Conservation (phyloP, 768 basidiomycete genomes). For the Tylopilus rubrobrunneus region DNA sequence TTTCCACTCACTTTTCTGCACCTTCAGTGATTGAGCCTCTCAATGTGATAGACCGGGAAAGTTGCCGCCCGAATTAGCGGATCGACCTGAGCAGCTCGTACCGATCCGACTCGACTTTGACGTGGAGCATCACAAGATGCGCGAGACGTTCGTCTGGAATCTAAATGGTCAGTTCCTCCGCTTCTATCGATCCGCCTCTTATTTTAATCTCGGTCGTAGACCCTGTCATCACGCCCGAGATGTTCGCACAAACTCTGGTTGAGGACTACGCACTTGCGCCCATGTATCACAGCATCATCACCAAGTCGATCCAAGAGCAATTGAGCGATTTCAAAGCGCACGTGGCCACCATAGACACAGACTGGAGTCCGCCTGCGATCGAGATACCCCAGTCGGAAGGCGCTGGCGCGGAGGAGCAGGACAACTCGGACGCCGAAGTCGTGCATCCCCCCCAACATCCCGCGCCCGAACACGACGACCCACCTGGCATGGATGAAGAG, state of each 20-base stretch:
- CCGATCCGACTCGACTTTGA: constrained; percentile 97
- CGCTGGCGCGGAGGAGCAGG: constrained; percentile 24
- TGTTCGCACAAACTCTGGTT: constrained; percentile 85
- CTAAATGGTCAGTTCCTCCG: constrained; percentile 64
- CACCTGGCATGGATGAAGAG: constrained; percentile 12
- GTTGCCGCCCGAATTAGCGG: constrained; percentile 50
- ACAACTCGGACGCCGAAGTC: constrained; percentile 26
- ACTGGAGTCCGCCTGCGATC: constrained; percentile 25
- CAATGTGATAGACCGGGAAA: constrained; percentile 51
- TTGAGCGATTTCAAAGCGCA: constrained; percentile 76
- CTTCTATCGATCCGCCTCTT: not conserved
- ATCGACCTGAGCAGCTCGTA: constrained; percentile 76
- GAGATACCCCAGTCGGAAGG: constrained; percentile 25
- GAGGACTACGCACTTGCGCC: constrained; percentile 83
- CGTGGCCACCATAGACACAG: constrained; percentile 50
- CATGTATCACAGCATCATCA: constrained; percentile 62
- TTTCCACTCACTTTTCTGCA: not conserved
- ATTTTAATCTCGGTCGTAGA: constrained; percentile 43
- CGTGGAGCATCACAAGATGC: constrained; percentile 88
- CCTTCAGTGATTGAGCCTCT: not conserved
- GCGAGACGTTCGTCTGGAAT: constrained; percentile 98
- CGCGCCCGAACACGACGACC: constrained; percentile 20
- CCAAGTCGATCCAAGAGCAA: constrained; percentile 85
- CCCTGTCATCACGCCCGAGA: constrained; percentile 82
- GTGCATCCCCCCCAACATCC: constrained; percentile 13